A percentile compares a stretch with the other conserved stretches of the same genome.
These are phyloP conservation scores for Fusarium scirpi DNA, from an alignment of 2,329 filamentous ascomycete species.

Conservation along the genomic window DNA sequence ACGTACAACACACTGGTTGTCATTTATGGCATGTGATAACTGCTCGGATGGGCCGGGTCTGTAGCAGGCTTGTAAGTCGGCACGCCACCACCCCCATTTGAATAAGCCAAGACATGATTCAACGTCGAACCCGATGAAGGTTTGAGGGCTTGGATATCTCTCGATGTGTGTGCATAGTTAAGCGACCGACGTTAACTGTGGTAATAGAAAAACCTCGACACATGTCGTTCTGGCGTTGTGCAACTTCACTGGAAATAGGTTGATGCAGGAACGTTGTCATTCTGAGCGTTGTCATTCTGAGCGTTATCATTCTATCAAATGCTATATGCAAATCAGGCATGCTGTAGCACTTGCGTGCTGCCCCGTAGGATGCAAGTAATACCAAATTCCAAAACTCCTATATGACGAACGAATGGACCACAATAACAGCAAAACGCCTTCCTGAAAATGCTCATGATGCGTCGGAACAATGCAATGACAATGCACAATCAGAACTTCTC, in stretches of 20 bases:
- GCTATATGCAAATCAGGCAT: slow-evolving; percentile 3
- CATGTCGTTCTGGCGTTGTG: neutral
- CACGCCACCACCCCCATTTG: neutral
- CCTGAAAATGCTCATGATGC: neutral
- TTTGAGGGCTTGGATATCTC: neutral
- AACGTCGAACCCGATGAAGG: neutral
- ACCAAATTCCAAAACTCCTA: slow-evolving; percentile 6
- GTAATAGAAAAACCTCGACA: neutral
- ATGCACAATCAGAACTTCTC: slow-evolving; percentile 69
- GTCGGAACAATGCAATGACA: slow-evolving; percentile 23
- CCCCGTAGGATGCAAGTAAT: slow-evolving; percentile 4
- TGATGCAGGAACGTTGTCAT: neutral
- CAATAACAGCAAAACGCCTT: neutral
- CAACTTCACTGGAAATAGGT: neutral
- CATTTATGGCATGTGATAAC: neutral
- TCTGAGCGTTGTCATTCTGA: neutral
- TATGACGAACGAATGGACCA: slow-evolving; percentile 1
- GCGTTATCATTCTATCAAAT: slow-evolving; percentile 7
- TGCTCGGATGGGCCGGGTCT: neutral
- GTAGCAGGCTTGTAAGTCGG: neutral
- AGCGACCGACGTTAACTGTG: neutral
- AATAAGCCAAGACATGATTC: neutral
- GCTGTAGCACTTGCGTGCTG: slow-evolving; percentile 12
- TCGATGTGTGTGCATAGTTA: neutral
- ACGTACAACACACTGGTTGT: neutral